Evolutionary conservation across 345 rosid species (phyloP).

Genomic region (Iberis pinnata): DNA sequence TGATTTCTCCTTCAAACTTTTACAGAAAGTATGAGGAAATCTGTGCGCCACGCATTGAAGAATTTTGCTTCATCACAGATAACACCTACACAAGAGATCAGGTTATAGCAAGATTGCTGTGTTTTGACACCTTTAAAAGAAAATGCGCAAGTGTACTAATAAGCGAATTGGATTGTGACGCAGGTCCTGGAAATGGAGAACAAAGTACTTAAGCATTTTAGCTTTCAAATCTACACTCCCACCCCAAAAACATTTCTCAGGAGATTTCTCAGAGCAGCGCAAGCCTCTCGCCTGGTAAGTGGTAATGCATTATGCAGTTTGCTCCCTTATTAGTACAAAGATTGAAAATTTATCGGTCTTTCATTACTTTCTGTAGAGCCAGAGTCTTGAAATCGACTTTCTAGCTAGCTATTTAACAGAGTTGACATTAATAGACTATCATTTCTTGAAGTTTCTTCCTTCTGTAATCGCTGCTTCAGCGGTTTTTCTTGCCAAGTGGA

Average conservation of each 20-base stretch:
- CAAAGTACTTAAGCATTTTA: slow-evolving; percentile 49
- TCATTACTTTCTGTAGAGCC: slow-evolving; percentile 44
- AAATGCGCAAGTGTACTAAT: slow-evolving; percentile 14
- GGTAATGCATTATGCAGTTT: slow-evolving; percentile 37
- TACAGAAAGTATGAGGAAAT: slow-evolving; percentile 91
- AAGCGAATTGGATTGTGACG: background rate
- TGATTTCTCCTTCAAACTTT: slow-evolving; percentile 13
- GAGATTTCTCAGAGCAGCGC: slow-evolving; percentile 89
- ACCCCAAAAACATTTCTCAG: slow-evolving; percentile 85
- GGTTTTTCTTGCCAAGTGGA: slow-evolving; percentile 91
- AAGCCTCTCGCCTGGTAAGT: slow-evolving; percentile 62
- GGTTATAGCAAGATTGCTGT: slow-evolving; percentile 35
- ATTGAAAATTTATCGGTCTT: slow-evolving; percentile 9
- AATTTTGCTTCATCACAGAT: slow-evolving; percentile 91
- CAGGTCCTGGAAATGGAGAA: slow-evolving; percentile 81
- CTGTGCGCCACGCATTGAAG: slow-evolving; percentile 80
- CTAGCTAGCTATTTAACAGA: slow-evolving; percentile 78
- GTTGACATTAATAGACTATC: slow-evolving; percentile 56
- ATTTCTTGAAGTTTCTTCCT: slow-evolving; percentile 66
- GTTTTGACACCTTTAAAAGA: slow-evolving; percentile 1
- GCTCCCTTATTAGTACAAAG: slow-evolving; percentile 8
- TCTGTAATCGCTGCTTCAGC: slow-evolving; percentile 86
- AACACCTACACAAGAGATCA: slow-evolving; percentile 73
- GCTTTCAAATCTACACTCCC: slow-evolving; percentile 68
- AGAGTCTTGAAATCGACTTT: slow-evolving; percentile 63